These are phyloP conservation scores for Talaromyces sp. DNA, from an alignment of 2,329 filamentous ascomycete species.

Conservation along the genomic window DNA sequence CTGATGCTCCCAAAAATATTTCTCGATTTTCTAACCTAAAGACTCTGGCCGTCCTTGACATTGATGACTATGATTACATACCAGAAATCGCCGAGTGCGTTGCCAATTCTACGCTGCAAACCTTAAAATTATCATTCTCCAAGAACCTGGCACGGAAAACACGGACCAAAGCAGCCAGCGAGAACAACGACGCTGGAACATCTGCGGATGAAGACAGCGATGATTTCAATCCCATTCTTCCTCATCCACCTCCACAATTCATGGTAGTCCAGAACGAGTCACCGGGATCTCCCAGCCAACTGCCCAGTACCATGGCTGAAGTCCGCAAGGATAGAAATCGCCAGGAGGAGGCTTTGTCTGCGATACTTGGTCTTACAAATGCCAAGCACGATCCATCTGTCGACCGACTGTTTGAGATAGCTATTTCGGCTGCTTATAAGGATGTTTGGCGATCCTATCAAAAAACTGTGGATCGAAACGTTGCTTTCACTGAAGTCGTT, in stretches of 20 bases:
- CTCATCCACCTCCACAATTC: conserved; percentile 5
- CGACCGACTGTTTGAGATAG: conserved; percentile 12
- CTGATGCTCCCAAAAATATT: conserved; percentile 48
- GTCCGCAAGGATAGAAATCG: conserved; percentile 15
- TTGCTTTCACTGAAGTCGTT: background rate
- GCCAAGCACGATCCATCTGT: conserved; percentile 11
- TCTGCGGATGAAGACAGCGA: conserved; percentile 29
- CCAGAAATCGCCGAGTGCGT: conserved; percentile 54
- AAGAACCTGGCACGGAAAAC: conserved; percentile 46
- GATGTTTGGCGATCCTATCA: background rate
- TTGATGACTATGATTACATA: conserved; percentile 54
- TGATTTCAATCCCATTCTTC: conserved; percentile 28
- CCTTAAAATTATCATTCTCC: conserved; percentile 57
- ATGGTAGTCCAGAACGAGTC: conserved; percentile 1
- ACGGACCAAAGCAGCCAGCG: conserved; percentile 35
- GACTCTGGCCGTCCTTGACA: conserved; percentile 53
- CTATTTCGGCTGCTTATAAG: conserved; percentile 12
- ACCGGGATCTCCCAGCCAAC: conserved; percentile 5
- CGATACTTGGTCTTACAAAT: conserved; percentile 14
- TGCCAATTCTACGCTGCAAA: conserved; percentile 51
- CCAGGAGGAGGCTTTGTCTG: conserved; percentile 17
- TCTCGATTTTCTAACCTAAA: conserved; percentile 55
- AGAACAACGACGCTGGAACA: conserved; percentile 42
- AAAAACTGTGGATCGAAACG: background rate
- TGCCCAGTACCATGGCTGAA: conserved; percentile 10